Base-by-base conservation (phyloP, 371 early-diverging fungal genomes). In the Mortierella sp. region DNA sequence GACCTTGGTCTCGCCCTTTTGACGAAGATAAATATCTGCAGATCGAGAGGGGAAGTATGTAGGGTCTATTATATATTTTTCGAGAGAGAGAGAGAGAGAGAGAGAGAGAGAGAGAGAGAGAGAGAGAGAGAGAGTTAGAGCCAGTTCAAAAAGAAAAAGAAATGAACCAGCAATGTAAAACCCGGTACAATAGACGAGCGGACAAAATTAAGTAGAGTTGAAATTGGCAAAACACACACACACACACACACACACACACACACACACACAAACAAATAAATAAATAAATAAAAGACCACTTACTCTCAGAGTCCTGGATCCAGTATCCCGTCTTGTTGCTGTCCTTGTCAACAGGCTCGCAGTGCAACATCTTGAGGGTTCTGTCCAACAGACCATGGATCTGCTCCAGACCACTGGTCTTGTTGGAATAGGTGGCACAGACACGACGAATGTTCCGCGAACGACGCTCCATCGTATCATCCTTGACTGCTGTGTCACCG, bases 301-400 rank as follows among this genome's bases (percentile, higher is more conserved):
- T 83, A 91, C 92, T 86, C 51, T 86, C 84, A 43, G 92, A 89
- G 74, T 94, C 95, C 60, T 87, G 83, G 74, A 97, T 93, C 87
- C 89, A 95, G 83, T 97, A 97, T 43, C 95, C 95, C 25, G 68
- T 80, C 18, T 75, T 75, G 25, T 74, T 74, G 56, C 75, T 64
- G 46, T 62, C 51, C 72, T 85, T 84, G 51, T 80, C 63, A 37
- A 89, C 88, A 60, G 85, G 76, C 59, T 81, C 63, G 26, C 84
- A 51, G 83, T 88, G 79, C 82, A 99, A 84, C 88, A 97, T 92
- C 65, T 83, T 81, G 94, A 99, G 95, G 37, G 96, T 73, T 30
- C 96, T 93, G 81, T 98, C 95, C 47, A 99, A 84, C 64, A 97
- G 81, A 64, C 98, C 98, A 66, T 98, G 98, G 69, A 97, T 90